Base-by-base conservation (phyloP, 148 eudicot species). In the Camellia sinensis region DNA sequence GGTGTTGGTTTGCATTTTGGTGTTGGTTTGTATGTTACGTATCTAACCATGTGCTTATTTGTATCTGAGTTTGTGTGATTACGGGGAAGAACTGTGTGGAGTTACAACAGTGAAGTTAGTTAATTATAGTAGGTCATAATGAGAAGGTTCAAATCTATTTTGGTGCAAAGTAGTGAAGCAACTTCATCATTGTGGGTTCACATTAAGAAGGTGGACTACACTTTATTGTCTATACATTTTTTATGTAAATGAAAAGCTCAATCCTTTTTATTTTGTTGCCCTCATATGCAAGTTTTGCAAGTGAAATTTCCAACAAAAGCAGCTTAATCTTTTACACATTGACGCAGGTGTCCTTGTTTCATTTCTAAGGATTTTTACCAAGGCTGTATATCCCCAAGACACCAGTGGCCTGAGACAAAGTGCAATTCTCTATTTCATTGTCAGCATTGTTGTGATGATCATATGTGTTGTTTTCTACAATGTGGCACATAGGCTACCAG, bases 321-420 rank as follows among this genome's bases (percentile, higher is more conserved):
- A 37, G 18, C 8, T 50, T 50, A 6, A 37, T 17, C 52, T 70
- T 19, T 66, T 37, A 14, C 37, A 50, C 68, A 43, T 10, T 29
- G 21, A 5, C 83, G 87, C 91, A 95, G 98, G 98, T 29, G 97
- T 93, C 75, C 90, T 95, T 8, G 96, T 93, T 65, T 95, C 98
- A 7, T 71, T 89, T 29, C 79, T 95, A 78, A 81, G 98, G 71
- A 87, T 95, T 75, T 87, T 95, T 21, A 95, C 98, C 52, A 95
- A 95, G 85, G 91, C 96, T 15, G 87, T 91, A 63, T 95, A 88
- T 82, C 87, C 98, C 8, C 96, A 93, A 89, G 89, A 93, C 67
- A 59, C 82, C 57, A 19, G 82, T 43, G 98, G 98, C 52, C 84
- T 93, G 50, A 88, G 98, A 78, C 78, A 86, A 62, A 95, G 98